Evolutionary conservation across 2,329 filamentous ascomycete species (phyloP).

Genomic region (Ascochyta viciae-villosae): DNA sequence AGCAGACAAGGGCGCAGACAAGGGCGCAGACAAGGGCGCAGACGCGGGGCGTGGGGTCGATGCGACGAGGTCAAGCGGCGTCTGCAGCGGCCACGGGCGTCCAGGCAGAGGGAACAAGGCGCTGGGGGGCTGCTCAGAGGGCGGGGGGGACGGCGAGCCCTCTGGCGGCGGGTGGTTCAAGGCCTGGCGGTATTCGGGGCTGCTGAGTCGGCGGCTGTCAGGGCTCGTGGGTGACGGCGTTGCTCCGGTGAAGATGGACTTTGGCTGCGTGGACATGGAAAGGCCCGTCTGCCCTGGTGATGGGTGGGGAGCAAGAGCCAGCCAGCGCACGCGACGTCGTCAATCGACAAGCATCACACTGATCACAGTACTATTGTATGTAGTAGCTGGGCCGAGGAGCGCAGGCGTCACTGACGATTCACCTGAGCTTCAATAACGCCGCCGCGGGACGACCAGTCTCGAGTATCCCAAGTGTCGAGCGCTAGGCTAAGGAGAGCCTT

Average conservation of each 20-base stretch:
- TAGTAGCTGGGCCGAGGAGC: constrained; percentile 12
- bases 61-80: neutral
- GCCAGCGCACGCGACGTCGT: constrained; percentile 22
- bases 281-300: constrained; percentile 3
- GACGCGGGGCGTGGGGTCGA: constrained; percentile 24
- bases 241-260: constrained; percentile 48
- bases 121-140: constrained; percentile 15
- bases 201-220: constrained; percentile 25
- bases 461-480: constrained; percentile 6
- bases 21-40: constrained; percentile 9
- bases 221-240: constrained; percentile 14
- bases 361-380: too few relatives aligned
- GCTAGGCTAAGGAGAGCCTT: constrained; percentile 8
- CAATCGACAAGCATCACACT: constrained; percentile 10
- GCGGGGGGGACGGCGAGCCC: constrained; percentile 23
- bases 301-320: constrained; percentile 11
- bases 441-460: constrained; percentile 3
- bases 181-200: constrained; percentile 28
- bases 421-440: constrained; percentile 5
- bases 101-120: neutral
- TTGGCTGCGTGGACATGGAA: constrained; percentile 17
- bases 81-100: constrained; percentile 8
- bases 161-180: constrained; percentile 13
- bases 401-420: neutral
- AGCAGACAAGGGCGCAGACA: neutral